Evolutionary conservation across 495 filamentous ascomycete genomes (phyloP).

Genomic region (Penicillium silybi): DNA sequence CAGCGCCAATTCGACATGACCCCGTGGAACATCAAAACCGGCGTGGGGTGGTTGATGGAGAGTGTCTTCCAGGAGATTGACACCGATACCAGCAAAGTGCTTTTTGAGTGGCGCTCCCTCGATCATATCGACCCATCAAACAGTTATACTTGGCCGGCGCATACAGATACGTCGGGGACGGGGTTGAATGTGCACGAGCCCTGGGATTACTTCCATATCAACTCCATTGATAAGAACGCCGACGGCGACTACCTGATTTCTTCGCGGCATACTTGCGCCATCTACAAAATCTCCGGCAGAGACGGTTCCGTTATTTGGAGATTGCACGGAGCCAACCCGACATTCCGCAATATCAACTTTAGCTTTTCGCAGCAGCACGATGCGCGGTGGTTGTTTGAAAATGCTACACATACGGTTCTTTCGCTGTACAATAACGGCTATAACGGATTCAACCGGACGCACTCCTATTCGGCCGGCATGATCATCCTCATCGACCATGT

Average conservation of each 20-base stretch:
- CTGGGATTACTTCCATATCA: constrained; percentile 66
- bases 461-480: constrained; percentile 52
- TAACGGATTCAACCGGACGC: constrained; percentile 47
- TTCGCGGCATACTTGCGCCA: constrained; percentile 52
- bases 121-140: constrained; percentile 48
- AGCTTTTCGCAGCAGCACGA: constrained; percentile 63
- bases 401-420: constrained; percentile 47
- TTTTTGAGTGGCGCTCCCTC: constrained; percentile 52
- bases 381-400: constrained; percentile 52
- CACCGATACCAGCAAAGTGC: constrained; percentile 42
- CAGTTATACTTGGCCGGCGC: constrained; percentile 41
- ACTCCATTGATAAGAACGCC: constrained; percentile 56
- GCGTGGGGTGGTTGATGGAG: constrained; percentile 50
- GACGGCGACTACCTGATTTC: constrained; percentile 59
- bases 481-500: constrained; percentile 53
- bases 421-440: constrained; percentile 56
- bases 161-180: constrained; percentile 46
- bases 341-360: constrained; percentile 47
- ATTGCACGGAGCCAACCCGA: constrained; percentile 48
- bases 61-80: constrained; percentile 51
- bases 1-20: constrained; percentile 52
- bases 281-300: constrained; percentile 58
- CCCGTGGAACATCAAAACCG: constrained; percentile 44
- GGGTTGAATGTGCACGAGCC: constrained; percentile 42
- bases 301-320: constrained; percentile 57